These are phyloP conservation scores for Gleditsia sinensis DNA, from an alignment of 306 rosid genomes.

Conservation along the genomic window DNA sequence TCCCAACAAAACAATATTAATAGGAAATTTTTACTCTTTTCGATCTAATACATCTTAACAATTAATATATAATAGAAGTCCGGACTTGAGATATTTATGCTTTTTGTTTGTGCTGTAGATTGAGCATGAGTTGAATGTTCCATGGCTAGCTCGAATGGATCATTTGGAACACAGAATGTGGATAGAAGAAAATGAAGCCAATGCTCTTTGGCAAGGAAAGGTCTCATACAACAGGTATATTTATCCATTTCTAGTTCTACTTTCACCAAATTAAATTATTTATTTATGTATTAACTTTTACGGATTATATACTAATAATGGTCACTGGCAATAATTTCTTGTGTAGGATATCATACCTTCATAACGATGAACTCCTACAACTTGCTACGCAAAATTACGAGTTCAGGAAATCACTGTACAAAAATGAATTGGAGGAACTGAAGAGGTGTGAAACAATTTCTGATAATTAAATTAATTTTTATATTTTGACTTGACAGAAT, in stretches of 20 bases:
- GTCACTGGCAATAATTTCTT: background rate
- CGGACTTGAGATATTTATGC: too few relatives aligned
- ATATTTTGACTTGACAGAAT: background rate
- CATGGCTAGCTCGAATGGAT: conserved; percentile 64
- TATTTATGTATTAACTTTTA: background rate
- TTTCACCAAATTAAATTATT: background rate
- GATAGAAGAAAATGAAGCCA: conserved; percentile 46
- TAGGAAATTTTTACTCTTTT: too few relatives aligned
- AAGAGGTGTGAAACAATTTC: conserved; percentile 29
- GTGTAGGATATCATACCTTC: conserved; percentile 35
- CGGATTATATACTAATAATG: background rate
- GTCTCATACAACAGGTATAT: conserved; percentile 38
- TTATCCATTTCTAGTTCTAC: background rate
- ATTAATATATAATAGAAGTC: too few relatives aligned
- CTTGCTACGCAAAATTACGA: conserved; percentile 47
- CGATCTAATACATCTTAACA: too few relatives aligned
- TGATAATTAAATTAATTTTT: too few relatives aligned
- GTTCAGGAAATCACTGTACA: conserved; percentile 43
- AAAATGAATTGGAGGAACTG: conserved; percentile 48
- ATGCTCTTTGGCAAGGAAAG: conserved; percentile 50
- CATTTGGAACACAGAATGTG: conserved; percentile 60
- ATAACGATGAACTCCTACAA: conserved; percentile 36
- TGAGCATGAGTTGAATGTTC: conserved; percentile 44
- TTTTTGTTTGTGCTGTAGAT: conserved; percentile 33
- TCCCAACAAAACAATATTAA: too few relatives aligned